phyloP scores from a whole-genome alignment of 164 flowering plant genomes.

The Platanus orientalis region DNA sequence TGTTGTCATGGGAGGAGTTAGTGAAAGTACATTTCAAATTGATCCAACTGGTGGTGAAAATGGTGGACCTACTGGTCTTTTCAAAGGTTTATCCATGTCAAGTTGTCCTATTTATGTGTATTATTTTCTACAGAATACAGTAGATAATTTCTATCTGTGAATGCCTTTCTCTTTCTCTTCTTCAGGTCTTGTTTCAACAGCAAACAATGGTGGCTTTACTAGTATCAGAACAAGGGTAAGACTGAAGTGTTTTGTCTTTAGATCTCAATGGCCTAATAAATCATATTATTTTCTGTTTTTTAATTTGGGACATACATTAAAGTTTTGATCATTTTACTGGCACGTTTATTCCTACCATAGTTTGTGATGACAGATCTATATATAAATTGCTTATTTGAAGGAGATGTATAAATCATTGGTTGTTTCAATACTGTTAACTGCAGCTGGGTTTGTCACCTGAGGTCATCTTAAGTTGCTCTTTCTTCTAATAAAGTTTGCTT shows the following conservation, averaged over 20 bases:
- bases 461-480: too few species aligned
- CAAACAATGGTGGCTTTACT: constrained; percentile 93
- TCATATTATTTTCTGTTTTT: neutral
- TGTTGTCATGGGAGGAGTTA: constrained; percentile 99
- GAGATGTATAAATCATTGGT: too few species aligned
- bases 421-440: too few species aligned
- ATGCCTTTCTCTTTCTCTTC: constrained; percentile 12
- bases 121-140: neutral
- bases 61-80: constrained; percentile 79
- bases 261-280: neutral
- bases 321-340: neutral
- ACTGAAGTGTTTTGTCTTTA: constrained; percentile 1
- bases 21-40: constrained; percentile 77
- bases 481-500: too few species aligned
- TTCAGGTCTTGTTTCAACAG: constrained; percentile 80
- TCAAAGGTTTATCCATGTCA: constrained; percentile 56
- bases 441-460: neutral
- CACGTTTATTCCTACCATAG: neutral
- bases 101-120: neutral
- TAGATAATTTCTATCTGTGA: neutral
- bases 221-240: constrained; percentile 86
- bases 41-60: constrained; percentile 71
- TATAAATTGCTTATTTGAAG: too few species aligned
- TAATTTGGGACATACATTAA: neutral
- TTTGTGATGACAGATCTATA: neutral